These are phyloP conservation scores for Corynascus novoguineensis DNA, from an alignment of 495 filamentous ascomycete species.

Conservation along the genomic window DNA sequence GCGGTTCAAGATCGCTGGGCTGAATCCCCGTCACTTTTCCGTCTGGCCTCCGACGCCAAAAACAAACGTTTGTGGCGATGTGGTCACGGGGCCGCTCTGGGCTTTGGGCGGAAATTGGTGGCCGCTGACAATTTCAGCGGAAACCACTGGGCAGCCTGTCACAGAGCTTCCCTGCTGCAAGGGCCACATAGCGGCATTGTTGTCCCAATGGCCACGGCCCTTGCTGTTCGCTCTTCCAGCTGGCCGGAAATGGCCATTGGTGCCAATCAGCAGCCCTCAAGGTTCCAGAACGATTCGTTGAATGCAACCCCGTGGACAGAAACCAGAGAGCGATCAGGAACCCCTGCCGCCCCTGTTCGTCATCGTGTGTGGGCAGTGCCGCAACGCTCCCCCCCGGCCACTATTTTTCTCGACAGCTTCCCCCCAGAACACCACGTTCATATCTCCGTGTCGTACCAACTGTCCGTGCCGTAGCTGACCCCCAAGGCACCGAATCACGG, in stretches of 20 bases:
- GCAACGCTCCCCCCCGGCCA: background rate
- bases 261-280: constrained; percentile 20
- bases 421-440: background rate
- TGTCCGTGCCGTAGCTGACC: background rate
- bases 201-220: background rate
- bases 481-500: background rate
- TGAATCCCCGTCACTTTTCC: background rate
- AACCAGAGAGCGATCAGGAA: background rate
- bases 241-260: constrained; percentile 5
- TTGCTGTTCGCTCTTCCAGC: constrained; percentile 13
- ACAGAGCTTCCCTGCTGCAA: constrained; percentile 3
- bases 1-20: no score
- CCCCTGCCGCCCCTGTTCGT: constrained; percentile 5
- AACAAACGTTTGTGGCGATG: background rate
- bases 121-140: constrained; percentile 9
- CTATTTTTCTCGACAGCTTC: background rate
- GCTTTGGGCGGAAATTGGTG: constrained; percentile 15
- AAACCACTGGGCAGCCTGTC: background rate
- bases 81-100: constrained; percentile 10
- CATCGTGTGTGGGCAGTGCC: constrained; percentile 15
- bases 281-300: constrained; percentile 18
- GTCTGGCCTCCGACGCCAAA: background rate
- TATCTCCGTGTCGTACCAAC: background rate
- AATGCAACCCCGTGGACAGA: constrained; percentile 14
- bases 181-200: background rate